Conservation (phyloP, 352 stramenopile genomes). For the Phytophthora aleatoria region DNA sequence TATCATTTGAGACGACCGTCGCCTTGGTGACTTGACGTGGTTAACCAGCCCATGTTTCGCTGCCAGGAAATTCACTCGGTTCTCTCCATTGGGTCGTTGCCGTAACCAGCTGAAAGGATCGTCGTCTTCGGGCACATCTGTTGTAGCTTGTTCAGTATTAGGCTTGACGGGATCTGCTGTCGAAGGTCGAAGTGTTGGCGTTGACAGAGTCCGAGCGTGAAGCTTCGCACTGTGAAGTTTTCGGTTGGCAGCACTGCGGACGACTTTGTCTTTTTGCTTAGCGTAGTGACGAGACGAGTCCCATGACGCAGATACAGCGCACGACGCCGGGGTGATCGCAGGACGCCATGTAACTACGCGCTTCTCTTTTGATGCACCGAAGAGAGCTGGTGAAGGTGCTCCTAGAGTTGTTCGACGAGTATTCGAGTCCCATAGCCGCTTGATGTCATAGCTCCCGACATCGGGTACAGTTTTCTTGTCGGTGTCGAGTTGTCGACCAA, state of each 20-base stretch:
- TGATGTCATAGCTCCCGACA: slow-evolving; percentile 51
- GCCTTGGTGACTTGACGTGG: slow-evolving; percentile 33
- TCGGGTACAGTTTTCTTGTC: slow-evolving; percentile 13
- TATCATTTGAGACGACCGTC: slow-evolving; percentile 9
- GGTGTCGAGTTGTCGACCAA: slow-evolving; percentile 10
- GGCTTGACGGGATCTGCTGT: slow-evolving; percentile 1
- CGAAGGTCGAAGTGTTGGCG: slow-evolving; percentile 19
- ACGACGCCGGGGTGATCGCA: slow-evolving; percentile 38
- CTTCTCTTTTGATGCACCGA: slow-evolving; percentile 48
- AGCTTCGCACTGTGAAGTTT: slow-evolving; percentile 20
- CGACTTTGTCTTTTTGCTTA: slow-evolving; percentile 57
- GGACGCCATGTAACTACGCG: slow-evolving; percentile 58
- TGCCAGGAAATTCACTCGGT: slow-evolving; percentile 55
- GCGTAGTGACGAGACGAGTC: slow-evolving; percentile 60
- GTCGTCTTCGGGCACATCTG: slow-evolving; percentile 5
- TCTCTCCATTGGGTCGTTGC: slow-evolving; percentile 50
- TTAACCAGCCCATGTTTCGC: slow-evolving; percentile 49
- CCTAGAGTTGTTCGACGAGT: slow-evolving; percentile 14
- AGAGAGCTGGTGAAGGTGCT: slow-evolving; percentile 42
- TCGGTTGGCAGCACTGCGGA: slow-evolving; percentile 29
- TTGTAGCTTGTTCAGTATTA: slow-evolving; percentile 3
- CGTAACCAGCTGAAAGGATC: slow-evolving; percentile 72
- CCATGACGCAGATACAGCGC: slow-evolving; percentile 48
- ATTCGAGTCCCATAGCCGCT: slow-evolving; percentile 49
- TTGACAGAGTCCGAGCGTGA: slow-evolving; percentile 17